phyloP scores from a whole-genome alignment of 805 yeast genomes.

The Candida ulmi region DNA sequence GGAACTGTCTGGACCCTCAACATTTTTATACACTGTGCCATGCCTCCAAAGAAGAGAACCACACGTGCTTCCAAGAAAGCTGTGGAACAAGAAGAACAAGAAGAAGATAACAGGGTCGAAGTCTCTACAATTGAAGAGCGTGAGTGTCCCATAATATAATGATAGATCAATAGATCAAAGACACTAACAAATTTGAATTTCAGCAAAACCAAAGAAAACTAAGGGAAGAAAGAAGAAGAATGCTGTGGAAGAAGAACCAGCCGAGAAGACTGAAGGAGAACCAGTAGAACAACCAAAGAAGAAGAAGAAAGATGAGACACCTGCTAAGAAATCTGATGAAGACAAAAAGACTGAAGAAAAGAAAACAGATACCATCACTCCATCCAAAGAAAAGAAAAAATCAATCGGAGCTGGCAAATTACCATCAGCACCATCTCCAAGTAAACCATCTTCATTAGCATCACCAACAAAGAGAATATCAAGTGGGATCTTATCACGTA shows the following conservation, averaged over 20 bases:
- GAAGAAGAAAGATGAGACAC: neutral
- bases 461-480: constrained; percentile 6
- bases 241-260: neutral
- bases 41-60: constrained; percentile 21
- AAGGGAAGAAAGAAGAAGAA: neutral
- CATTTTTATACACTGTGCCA: too few species aligned
- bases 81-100: constrained; percentile 1
- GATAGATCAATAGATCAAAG: neutral
- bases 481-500: constrained; percentile 5
- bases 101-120: too few species aligned
- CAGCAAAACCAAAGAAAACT: constrained; percentile 1
- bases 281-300: neutral
- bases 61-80: constrained; percentile 13
- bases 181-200: neutral
- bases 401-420: neutral
- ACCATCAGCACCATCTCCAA: constrained; percentile 3
- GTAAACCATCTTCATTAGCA: constrained; percentile 1
- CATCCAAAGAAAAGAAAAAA: neutral
- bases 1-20: too few species aligned
- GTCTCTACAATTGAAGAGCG: constrained; percentile 1
- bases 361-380: too few species aligned
- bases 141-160: neutral
- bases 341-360: too few species aligned
- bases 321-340: too few species aligned
- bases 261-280: neutral